Percentiles rank a stretch among this genome's conserved stretches.
These are phyloP conservation scores for Miscanthus lutarioriparius DNA, from an alignment of 176 grass and related monocot species.

Conservation along the genomic window DNA sequence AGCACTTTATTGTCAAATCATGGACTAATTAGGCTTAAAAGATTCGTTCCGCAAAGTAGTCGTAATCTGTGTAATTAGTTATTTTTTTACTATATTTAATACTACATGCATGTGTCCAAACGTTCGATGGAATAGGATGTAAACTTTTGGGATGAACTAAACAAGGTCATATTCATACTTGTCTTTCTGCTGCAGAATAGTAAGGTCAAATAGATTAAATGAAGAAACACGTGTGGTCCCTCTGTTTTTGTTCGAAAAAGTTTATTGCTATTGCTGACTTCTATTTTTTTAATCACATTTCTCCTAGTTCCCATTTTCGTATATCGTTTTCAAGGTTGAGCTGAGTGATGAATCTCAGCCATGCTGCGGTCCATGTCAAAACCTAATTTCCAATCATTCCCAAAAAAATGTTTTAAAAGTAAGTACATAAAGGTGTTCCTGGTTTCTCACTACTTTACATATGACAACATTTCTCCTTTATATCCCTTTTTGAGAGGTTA, in stretches of 20 bases:
- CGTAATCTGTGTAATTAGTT: too few species aligned
- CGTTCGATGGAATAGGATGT: too few species aligned
- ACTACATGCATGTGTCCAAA: too few species aligned
- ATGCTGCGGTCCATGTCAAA: constrained; percentile 30
- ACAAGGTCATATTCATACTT: too few species aligned
- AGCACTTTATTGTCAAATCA: too few species aligned
- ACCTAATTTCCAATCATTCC: constrained; percentile 19
- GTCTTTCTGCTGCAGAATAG: background rate
- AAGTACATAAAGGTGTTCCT: background rate
- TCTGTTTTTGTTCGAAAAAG: background rate
- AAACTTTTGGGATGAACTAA: too few species aligned
- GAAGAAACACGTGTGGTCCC: background rate
- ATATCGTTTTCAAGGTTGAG: constrained; percentile 37
- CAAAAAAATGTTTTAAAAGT: constrained; percentile 9
- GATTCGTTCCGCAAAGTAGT: too few species aligned
- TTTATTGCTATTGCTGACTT: background rate
- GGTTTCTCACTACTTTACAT: constrained; percentile 24
- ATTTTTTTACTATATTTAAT: too few species aligned
- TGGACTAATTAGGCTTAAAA: too few species aligned
- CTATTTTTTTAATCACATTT: background rate
- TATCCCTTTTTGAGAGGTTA: constrained; percentile 4
- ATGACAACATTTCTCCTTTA: constrained; percentile 25
- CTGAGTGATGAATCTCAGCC: constrained; percentile 31
- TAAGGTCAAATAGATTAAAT: background rate
- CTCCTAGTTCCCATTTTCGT: background rate